Conservation (phyloP, 73 alveolate species). For the Strombidium stylifer region DNA sequence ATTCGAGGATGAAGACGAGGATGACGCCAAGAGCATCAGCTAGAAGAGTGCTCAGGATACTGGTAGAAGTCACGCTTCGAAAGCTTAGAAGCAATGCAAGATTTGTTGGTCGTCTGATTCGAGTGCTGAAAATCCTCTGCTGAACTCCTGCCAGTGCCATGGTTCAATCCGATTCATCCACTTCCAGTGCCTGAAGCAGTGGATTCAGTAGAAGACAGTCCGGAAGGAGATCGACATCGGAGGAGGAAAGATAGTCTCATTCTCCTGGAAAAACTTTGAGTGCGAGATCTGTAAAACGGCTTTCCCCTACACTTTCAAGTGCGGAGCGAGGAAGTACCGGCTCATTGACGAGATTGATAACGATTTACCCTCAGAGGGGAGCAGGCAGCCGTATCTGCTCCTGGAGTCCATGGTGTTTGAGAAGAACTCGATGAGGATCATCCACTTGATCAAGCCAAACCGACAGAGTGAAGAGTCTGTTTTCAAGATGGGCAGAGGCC, state of each 20-base stretch:
- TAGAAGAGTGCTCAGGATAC: too few species aligned
- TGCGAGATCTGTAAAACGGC: conserved; percentile 86
- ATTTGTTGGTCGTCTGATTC: conserved; percentile 69
- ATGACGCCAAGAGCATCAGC: too few species aligned
- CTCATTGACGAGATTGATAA: conserved; percentile 54
- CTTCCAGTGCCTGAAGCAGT: conserved; percentile 77
- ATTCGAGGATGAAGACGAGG: too few species aligned
- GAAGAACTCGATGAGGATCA: conserved; percentile 58
- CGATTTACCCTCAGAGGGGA: too few species aligned
- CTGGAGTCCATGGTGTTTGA: conserved; percentile 56
- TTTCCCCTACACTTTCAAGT: conserved; percentile 68
- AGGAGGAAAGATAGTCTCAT: conserved; percentile 42
- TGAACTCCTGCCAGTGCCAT: conserved; percentile 87
- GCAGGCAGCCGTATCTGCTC: conserved; percentile 24
- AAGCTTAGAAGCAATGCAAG: conserved; percentile 23
- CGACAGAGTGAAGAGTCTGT: not conserved
- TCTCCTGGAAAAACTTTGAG: conserved; percentile 72
- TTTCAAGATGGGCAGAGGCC: conserved; percentile 41
- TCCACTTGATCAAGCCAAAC: conserved; percentile 38
- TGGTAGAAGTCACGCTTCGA: too few species aligned
- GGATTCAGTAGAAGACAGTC: conserved; percentile 63
- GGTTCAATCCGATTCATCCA: conserved; percentile 89
- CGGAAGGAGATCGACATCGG: conserved; percentile 45
- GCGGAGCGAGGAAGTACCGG: conserved; percentile 29
- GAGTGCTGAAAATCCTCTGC: conserved; percentile 76